Percentiles rank a stretch among this genome's conserved stretches.
phyloP scores from a whole-genome alignment of 2,329 filamentous ascomycete species.

The Hypocrella siamensis region DNA sequence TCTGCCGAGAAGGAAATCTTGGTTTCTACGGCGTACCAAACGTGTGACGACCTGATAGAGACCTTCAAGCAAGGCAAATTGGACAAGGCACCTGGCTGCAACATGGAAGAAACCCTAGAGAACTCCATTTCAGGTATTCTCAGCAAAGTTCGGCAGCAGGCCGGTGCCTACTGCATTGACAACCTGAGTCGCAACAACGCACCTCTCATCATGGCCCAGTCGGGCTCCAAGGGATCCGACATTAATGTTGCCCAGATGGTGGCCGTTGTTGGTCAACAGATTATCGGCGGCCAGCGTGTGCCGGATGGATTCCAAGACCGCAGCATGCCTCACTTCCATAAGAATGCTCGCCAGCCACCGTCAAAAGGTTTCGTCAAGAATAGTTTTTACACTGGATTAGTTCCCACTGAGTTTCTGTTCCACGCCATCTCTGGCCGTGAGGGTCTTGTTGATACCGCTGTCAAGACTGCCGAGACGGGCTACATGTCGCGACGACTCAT shows the following conservation, averaged over 20 bases:
- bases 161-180: conserved; percentile 79
- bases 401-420: conserved; percentile 89
- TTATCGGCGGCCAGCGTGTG: conserved; percentile 87
- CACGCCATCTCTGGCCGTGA: conserved; percentile 98
- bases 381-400: conserved; percentile 87
- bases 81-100: conserved; percentile 74
- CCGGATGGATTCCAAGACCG: conserved; percentile 93
- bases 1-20: conserved; percentile 59
- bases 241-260: conserved; percentile 99
- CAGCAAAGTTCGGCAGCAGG: conserved; percentile 78
- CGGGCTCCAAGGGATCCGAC: conserved; percentile 88
- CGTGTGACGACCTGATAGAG: conserved; percentile 72
- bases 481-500: conserved; percentile 98
- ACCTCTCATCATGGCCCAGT: conserved; percentile 91
- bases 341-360: conserved; percentile 79
- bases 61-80: conserved; percentile 68
- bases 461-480: conserved; percentile 96
- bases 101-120: conserved; percentile 83
- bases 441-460: conserved; percentile 94
- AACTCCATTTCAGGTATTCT: conserved; percentile 82
- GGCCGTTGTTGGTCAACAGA: conserved; percentile 90
- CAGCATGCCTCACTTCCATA: conserved; percentile 87
- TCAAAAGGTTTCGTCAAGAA: conserved; percentile 95
- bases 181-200: conserved; percentile 85
- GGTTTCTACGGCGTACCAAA: conserved; percentile 61